These are phyloP conservation scores for Rubia balearica DNA, from an alignment of 305 asterid genomes.

Conservation along the genomic window DNA sequence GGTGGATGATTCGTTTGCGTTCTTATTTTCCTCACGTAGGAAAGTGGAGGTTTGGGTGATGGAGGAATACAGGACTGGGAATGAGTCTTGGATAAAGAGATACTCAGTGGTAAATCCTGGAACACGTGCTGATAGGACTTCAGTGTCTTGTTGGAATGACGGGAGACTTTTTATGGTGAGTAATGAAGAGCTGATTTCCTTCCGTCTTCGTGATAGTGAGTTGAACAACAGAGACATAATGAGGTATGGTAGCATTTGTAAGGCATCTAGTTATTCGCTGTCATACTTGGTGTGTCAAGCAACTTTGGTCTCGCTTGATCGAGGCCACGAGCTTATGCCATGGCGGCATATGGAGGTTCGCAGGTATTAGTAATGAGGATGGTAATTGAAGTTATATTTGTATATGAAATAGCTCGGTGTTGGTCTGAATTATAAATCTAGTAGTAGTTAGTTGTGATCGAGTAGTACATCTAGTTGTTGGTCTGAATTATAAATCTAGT, in stretches of 20 bases:
- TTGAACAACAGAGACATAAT: neutral
- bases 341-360: neutral
- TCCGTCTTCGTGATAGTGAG: neutral
- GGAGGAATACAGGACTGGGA: neutral
- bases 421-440: neutral
- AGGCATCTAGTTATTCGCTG: neutral
- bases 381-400: neutral
- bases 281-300: constrained; percentile 4
- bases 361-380: neutral
- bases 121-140: neutral
- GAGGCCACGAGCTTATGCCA: neutral
- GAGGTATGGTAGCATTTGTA: neutral
- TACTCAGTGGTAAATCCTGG: neutral
- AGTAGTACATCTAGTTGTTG: no score
- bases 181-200: neutral
- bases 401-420: neutral
- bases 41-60: neutral
- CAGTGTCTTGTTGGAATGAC: constrained; percentile 8
- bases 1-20: neutral
- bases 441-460: no score
- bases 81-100: constrained; percentile 1
- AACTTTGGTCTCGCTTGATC: constrained; percentile 9
- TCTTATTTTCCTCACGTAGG: neutral
- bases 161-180: neutral
- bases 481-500: no score